These are phyloP conservation scores for Corynespora cassiicola DNA, from an alignment of 2,329 filamentous ascomycete species.

Conservation along the genomic window DNA sequence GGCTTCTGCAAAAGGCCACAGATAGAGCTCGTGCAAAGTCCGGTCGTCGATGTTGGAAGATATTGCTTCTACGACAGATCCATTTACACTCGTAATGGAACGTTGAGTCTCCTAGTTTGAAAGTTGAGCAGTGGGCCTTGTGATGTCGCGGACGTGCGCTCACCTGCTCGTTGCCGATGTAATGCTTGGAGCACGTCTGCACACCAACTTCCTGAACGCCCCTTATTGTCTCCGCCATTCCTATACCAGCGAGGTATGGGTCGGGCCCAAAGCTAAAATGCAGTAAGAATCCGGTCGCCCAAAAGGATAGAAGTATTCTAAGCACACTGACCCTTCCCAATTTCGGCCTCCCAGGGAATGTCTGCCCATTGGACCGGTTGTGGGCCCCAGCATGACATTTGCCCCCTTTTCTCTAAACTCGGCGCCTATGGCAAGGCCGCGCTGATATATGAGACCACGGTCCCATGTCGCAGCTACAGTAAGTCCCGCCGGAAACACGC, in stretches of 20 bases:
- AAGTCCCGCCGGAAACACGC: conserved; percentile 34
- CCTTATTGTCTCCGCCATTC: conserved; percentile 74
- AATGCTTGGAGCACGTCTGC: conserved; percentile 74
- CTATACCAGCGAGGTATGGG: conserved; percentile 79
- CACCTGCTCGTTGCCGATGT: conserved; percentile 68
- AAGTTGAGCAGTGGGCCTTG: no score
- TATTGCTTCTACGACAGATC: conserved; percentile 73
- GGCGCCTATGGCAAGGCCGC: conserved; percentile 16
- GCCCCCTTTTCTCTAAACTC: conserved; percentile 45
- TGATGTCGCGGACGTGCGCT: no score
- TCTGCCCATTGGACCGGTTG: conserved; percentile 51
- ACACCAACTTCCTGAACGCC: conserved; percentile 74
- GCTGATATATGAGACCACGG: conserved; percentile 13
- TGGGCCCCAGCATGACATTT: conserved; percentile 47
- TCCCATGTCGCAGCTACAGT: conserved; percentile 29
- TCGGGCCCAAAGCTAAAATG: conserved; percentile 73
- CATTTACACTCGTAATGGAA: conserved; percentile 72
- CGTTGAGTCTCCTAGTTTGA: no score
- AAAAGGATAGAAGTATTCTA: no score
- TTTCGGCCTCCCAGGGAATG: conserved; percentile 72
- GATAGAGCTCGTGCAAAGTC: conserved; percentile 74
- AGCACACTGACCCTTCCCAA: conserved; percentile 76
- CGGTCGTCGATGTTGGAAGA: conserved; percentile 77
- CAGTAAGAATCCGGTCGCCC: no score
- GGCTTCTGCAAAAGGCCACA: conserved; percentile 77